phyloP scores from a whole-genome alignment of 139 green algal genomes.

The Closterium sp. region DNA sequence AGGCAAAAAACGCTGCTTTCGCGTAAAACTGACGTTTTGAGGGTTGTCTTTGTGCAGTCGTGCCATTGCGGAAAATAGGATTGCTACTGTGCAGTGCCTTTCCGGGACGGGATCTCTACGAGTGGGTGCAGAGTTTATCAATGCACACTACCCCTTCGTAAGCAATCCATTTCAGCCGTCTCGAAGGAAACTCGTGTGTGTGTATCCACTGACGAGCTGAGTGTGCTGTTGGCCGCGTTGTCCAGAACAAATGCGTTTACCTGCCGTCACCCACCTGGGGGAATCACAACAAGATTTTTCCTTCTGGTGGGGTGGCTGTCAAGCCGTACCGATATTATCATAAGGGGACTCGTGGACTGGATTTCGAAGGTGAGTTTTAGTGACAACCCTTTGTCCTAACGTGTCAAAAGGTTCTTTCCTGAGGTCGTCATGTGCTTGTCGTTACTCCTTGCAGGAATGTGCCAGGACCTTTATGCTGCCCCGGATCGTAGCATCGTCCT shows the following conservation, averaged over 20 bases:
- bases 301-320: conserved; percentile 52
- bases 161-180: neutral
- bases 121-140: neutral
- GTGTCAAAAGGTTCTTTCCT: neutral
- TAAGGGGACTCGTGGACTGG: conserved; percentile 74
- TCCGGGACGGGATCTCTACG: neutral
- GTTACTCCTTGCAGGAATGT: conserved; percentile 25
- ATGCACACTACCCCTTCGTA: neutral
- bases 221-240: neutral
- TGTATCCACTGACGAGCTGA: neutral
- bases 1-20: neutral
- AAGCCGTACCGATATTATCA: conserved; percentile 81
- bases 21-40: neutral
- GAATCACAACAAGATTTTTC: conserved; percentile 84
- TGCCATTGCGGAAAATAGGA: neutral
- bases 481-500: conserved; percentile 76
- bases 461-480: conserved; percentile 53
- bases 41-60: neutral
- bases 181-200: neutral
- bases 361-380: conserved; percentile 60
- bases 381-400: neutral
- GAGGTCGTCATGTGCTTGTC: neutral
- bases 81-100: neutral
- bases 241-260: conserved; percentile 20
- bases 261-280: conserved; percentile 40